phyloP scores from a whole-genome alignment of 164 flowering plant genomes.

The Piper betle region DNA sequence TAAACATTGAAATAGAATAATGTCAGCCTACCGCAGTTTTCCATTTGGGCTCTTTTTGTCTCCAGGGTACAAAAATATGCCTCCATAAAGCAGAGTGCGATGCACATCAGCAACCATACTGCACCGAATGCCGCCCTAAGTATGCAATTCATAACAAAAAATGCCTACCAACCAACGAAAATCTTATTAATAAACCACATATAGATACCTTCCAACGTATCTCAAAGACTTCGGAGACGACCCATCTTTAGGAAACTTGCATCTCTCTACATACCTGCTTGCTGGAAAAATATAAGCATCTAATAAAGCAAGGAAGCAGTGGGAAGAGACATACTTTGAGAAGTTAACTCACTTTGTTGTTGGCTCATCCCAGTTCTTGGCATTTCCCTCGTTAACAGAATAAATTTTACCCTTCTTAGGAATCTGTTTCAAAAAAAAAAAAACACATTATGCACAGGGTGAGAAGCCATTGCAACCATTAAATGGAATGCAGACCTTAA shows the following conservation, averaged over 20 bases:
- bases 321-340: neutral
- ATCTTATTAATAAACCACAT: neutral
- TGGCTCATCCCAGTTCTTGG: constrained; percentile 92
- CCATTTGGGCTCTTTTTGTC: constrained; percentile 96
- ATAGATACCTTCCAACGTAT: constrained; percentile 81
- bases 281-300: neutral
- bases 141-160: constrained; percentile 1
- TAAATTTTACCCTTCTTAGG: constrained; percentile 97
- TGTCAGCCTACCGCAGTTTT: constrained; percentile 62
- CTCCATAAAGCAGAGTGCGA: constrained; percentile 97
- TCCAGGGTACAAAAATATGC: constrained; percentile 90
- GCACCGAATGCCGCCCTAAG: constrained; percentile 7
- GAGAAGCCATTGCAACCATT: neutral
- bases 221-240: constrained; percentile 82
- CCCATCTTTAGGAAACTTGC: constrained; percentile 87
- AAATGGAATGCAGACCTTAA: constrained; percentile 40
- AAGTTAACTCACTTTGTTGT: constrained; percentile 52
- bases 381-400: constrained; percentile 99
- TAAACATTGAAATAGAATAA: neutral
- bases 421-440: constrained; percentile 31
- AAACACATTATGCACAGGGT: neutral
- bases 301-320: neutral
- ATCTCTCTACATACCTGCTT: constrained; percentile 73
- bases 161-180: too few species aligned
- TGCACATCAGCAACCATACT: constrained; percentile 99